phyloP scores from a whole-genome alignment of 768 basidiomycete species.

The Lenzites betulinus region DNA sequence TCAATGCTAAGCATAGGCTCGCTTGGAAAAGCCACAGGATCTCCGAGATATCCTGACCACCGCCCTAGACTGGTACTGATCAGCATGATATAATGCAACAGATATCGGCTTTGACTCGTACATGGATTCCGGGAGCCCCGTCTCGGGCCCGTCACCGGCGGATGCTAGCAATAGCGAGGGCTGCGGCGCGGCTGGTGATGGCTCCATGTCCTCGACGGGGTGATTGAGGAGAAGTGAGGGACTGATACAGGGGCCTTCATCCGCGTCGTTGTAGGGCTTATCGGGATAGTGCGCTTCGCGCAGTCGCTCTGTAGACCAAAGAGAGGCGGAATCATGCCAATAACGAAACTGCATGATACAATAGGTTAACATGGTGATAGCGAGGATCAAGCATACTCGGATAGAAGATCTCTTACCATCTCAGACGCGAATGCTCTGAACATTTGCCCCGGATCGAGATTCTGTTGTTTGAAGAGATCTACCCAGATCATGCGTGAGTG shows the following conservation, averaged over 20 bases:
- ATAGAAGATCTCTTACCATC: conserved; percentile 22
- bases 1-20: conserved; percentile 19
- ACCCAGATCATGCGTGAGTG: not conserved
- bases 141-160: not conserved
- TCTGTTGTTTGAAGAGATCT: conserved; percentile 35
- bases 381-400: too few relatives aligned
- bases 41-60: conserved; percentile 31
- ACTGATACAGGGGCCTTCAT: conserved; percentile 23
- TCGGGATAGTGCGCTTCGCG: conserved; percentile 20
- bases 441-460: conserved; percentile 28
- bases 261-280: conserved; percentile 25
- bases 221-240: conserved; percentile 26
- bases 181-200: not conserved
- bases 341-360: conserved; percentile 13
- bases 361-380: too few relatives aligned
- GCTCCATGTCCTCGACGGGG: conserved; percentile 13
- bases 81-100: too few relatives aligned
- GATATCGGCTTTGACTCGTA: not conserved
- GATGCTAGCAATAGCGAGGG: not conserved
- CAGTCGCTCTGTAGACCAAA: conserved; percentile 15
- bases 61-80: conserved; percentile 19
- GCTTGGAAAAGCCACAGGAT: not conserved
- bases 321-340: conserved; percentile 4
- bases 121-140: not conserved
- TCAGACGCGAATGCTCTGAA: conserved; percentile 33